Base-by-base conservation (phyloP, 164 flowering plant species). In the Hamamelis virginiana region DNA sequence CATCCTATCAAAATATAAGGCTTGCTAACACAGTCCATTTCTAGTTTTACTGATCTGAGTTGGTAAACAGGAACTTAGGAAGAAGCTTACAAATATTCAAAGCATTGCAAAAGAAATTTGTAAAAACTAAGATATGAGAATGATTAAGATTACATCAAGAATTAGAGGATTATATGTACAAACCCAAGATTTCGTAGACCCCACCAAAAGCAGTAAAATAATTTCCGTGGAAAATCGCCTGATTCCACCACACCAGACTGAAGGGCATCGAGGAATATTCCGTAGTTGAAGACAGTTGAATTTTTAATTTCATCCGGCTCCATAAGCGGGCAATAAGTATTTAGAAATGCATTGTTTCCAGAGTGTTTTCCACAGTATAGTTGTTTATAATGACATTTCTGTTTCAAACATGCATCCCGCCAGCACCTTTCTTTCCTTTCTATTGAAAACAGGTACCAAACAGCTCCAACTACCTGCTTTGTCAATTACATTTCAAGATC, bases 141-240 rank as follows among this genome's bases (percentile, higher is more conserved):
- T 51, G 55, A 18, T 18, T 51, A n/a, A 18, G 19, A 51, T 50
- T 65, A 9, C 43, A 13, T 13, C 41, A 28, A 19, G 41, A 21
- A 52, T 16, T 66, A 25, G 43, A 19, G 28, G 23, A 25, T 18
- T 23, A 15, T 1, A 38, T 8, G 28, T 38, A 78, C 86, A 14
- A 68, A 94, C 98, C 98, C 92, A 48, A 92, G 65, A 75, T 86
- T 91, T 66, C 85, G 89, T 64, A 93, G 82, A 16, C 97, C 99
- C 99, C 99, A 96, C 99, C 98, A 96, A 72, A 96, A 91, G 81
- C 98, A 93, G 78, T 84, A 92, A 55, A 85, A 84, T 68, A 89
- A 77, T 71, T 91, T 95, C 80, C 79, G 59, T 1, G 81, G 81
- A 68, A 95, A 92, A 75, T 88, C 74, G 15, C 57, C 76, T 27